Percentiles rank a stretch among this genome's conserved stretches.
phyloP scores from a whole-genome alignment of 129 eudicot genomes.

The Ambrosia artemisiifolia region DNA sequence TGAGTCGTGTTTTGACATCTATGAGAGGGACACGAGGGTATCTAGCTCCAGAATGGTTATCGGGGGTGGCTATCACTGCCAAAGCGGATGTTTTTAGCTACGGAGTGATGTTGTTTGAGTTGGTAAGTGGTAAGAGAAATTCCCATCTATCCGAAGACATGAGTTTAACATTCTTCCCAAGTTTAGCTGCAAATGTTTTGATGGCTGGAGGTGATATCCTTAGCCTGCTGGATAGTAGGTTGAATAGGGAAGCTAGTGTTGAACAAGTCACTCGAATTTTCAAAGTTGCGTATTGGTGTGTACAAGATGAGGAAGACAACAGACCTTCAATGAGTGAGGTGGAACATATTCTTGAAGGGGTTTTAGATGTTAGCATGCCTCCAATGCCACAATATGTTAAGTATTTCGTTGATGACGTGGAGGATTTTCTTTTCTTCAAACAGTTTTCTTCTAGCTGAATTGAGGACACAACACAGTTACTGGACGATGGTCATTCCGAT shows the following conservation, averaged over 20 bases:
- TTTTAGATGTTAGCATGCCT: background rate
- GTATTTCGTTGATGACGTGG: background rate
- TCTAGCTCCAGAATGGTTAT: conserved; percentile 73
- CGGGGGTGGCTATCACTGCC: conserved; percentile 54
- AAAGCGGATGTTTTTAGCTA: conserved; percentile 71
- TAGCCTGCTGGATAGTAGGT: background rate
- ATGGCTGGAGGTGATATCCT: background rate
- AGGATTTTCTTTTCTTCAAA: background rate
- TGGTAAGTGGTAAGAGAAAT: conserved; percentile 50
- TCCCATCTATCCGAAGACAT: background rate
- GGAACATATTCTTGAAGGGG: background rate
- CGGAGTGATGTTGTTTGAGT: conserved; percentile 63
- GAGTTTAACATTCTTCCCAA: background rate
- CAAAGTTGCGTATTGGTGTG: background rate
- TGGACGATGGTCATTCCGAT: no score
- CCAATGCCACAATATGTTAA: background rate
- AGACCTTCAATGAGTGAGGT: background rate
- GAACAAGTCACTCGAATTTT: background rate
- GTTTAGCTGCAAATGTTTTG: background rate
- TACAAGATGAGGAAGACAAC: background rate
- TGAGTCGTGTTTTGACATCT: conserved; percentile 59
- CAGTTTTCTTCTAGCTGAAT: background rate
- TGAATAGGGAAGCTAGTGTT: background rate
- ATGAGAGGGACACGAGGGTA: conserved; percentile 74
- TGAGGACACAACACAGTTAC: no score